These are phyloP conservation scores for Thielaviopsis euricoi DNA, from an alignment of 2,329 filamentous ascomycete species.

Conservation along the genomic window DNA sequence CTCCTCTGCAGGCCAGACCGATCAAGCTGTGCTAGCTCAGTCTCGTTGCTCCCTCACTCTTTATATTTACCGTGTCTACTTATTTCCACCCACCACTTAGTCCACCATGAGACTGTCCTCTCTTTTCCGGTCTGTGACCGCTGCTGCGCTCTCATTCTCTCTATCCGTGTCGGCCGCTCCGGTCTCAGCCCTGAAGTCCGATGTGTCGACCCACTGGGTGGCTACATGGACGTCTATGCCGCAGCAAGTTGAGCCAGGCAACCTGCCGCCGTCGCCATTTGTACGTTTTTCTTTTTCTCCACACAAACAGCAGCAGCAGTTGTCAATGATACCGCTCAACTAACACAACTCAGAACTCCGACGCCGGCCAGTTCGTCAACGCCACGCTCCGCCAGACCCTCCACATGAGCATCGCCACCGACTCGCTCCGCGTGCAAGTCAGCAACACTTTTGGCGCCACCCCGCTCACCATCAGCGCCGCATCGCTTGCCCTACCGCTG, in stretches of 20 bases:
- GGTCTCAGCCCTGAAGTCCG: background rate
- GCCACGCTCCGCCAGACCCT: slow-evolving; percentile 51
- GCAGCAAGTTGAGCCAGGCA: slow-evolving; percentile 43
- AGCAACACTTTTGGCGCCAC: slow-evolving; percentile 49
- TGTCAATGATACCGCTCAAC: no score
- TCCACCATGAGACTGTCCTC: background rate
- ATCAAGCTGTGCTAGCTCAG: background rate
- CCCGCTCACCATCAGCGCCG: slow-evolving; percentile 41
- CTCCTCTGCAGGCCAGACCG: background rate
- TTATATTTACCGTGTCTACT: background rate
- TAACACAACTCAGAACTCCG: slow-evolving; percentile 12
- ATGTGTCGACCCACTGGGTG: slow-evolving; percentile 28
- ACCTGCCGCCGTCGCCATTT: slow-evolving; percentile 44
- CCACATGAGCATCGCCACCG: slow-evolving; percentile 38
- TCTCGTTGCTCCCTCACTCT: background rate
- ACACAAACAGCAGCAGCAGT: no score
- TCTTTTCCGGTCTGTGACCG: background rate
- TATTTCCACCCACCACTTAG: background rate
- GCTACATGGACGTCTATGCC: slow-evolving; percentile 51
- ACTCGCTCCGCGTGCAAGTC: slow-evolving; percentile 42
- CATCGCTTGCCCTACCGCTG: slow-evolving; percentile 38
- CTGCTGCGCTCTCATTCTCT: background rate
- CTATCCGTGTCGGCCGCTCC: background rate
- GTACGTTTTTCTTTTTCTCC: slow-evolving; percentile 21
- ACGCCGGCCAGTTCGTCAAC: slow-evolving; percentile 35